These are phyloP conservation scores for Penicillium pancosmium DNA, from an alignment of 495 filamentous ascomycete genomes.

Conservation along the genomic window DNA sequence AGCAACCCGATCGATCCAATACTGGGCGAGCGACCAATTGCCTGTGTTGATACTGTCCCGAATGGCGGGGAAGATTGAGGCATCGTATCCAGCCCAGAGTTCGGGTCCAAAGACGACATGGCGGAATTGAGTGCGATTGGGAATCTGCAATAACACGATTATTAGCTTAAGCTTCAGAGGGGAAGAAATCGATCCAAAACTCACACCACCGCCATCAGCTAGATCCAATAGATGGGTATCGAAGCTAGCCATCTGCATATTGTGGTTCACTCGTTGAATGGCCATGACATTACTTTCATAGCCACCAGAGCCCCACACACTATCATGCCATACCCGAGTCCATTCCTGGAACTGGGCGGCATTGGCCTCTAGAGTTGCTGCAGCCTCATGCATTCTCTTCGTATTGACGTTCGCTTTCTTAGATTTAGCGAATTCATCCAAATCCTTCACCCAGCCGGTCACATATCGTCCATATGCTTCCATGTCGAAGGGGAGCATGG, in stretches of 20 bases:
- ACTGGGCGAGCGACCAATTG: slow-evolving; percentile 71
- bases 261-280: slow-evolving; percentile 66
- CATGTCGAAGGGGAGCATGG: slow-evolving; percentile 83
- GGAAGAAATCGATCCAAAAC: slow-evolving; percentile 16
- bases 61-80: slow-evolving; percentile 80
- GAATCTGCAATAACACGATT: slow-evolving; percentile 57
- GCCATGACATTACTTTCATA: slow-evolving; percentile 70
- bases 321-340: slow-evolving; percentile 71
- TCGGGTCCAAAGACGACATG: slow-evolving; percentile 88
- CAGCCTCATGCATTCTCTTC: slow-evolving; percentile 60
- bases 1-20: slow-evolving; percentile 73
- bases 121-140: slow-evolving; percentile 90
- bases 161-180: slow-evolving; percentile 14
- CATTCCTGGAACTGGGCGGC: slow-evolving; percentile 70
- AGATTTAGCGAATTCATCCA: slow-evolving; percentile 64
- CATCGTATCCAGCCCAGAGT: slow-evolving; percentile 74
- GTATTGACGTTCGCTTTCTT: slow-evolving; percentile 58
- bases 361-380: slow-evolving; percentile 58
- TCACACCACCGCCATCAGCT: slow-evolving; percentile 68
- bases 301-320: slow-evolving; percentile 64
- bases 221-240: slow-evolving; percentile 83
- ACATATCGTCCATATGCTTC: slow-evolving; percentile 70
- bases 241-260: slow-evolving; percentile 73
- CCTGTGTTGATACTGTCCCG: slow-evolving; percentile 74
- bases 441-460: slow-evolving; percentile 60